Evolutionary conservation across 345 rosid species (phyloP).

Genomic region (Aquilaria sinensis): DNA sequence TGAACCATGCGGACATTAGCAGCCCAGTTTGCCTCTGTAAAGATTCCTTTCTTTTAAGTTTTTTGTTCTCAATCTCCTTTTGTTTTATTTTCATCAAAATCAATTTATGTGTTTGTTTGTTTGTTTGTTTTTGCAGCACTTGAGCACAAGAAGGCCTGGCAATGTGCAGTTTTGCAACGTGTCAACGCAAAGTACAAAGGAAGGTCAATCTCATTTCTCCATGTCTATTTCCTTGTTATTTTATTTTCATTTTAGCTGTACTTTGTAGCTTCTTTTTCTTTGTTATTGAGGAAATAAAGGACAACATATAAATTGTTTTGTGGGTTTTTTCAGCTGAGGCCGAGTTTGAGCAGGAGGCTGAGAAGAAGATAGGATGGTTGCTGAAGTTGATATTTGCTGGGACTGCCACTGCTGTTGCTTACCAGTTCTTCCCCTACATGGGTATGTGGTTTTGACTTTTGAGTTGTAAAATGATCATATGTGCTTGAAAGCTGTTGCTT

Average conservation of each 20-base stretch:
- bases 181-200: conserved; percentile 30
- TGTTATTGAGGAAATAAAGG: background rate
- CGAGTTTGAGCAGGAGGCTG: conserved; percentile 73
- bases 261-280: conserved; percentile 1
- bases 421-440: conserved; percentile 81
- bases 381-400: too few relatives aligned
- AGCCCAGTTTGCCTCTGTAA: conserved; percentile 17
- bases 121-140: conserved; percentile 20
- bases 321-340: conserved; percentile 46
- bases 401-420: conserved; percentile 60
- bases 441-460: conserved; percentile 33
- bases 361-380: conserved; percentile 38
- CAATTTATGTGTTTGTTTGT: too few relatives aligned
- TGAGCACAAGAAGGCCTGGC: conserved; percentile 25
- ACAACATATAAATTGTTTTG: background rate
- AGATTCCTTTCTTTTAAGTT: background rate
- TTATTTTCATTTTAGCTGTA: background rate
- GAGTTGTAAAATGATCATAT: too few relatives aligned
- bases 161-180: conserved; percentile 26
- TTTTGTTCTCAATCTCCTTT: background rate
- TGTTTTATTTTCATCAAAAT: background rate
- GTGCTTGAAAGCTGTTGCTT: too few relatives aligned
- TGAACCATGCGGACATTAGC: conserved; percentile 20
- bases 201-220: background rate
- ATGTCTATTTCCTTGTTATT: too few relatives aligned